Percentiles rank a stretch among this genome's conserved stretches.
phyloP scores from a whole-genome alignment of 1,284 basidiomycete species.

The Cutaneotrichosporon curvatum region DNA sequence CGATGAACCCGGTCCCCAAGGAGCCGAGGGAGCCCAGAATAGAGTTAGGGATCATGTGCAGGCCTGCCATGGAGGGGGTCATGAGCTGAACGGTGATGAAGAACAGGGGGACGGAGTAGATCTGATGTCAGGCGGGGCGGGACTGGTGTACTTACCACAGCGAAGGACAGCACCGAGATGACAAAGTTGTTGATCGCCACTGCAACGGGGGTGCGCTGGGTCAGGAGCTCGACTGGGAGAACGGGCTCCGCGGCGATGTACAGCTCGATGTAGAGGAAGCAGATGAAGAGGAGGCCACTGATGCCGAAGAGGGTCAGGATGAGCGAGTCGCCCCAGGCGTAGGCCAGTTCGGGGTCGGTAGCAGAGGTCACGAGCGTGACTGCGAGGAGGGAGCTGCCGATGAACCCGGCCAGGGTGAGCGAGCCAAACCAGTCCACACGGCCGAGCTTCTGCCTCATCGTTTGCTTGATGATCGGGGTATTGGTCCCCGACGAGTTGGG shows the following conservation, averaged over 20 bases:
- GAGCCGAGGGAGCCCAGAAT: slow-evolving; percentile 73
- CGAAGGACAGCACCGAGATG: slow-evolving; percentile 60
- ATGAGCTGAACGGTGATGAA: slow-evolving; percentile 76
- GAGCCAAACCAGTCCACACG: slow-evolving; percentile 79
- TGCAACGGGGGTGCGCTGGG: slow-evolving; percentile 59
- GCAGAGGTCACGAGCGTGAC: slow-evolving; percentile 63
- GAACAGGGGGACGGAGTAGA: slow-evolving; percentile 80
- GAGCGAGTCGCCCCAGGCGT: slow-evolving; percentile 59
- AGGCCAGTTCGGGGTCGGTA: slow-evolving; percentile 17
- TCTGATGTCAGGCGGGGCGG: slow-evolving; percentile 46
- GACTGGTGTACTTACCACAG: slow-evolving; percentile 56
- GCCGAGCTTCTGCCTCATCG: slow-evolving; percentile 57
- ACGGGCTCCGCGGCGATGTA: slow-evolving; percentile 68
- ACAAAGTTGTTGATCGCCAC: slow-evolving; percentile 70
- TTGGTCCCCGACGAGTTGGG: slow-evolving; percentile 49
- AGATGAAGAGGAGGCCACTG: slow-evolving; percentile 53
- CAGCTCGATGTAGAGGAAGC: slow-evolving; percentile 68
- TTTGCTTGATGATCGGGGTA: slow-evolving; percentile 57
- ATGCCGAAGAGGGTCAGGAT: slow-evolving; percentile 59
- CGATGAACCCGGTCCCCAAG: slow-evolving; percentile 74
- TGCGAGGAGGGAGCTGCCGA: slow-evolving; percentile 67
- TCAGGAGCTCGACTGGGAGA: slow-evolving; percentile 71
- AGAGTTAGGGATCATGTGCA: slow-evolving; percentile 81
- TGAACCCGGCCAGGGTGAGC: slow-evolving; percentile 63
- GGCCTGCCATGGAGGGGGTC: slow-evolving; percentile 64